Evolutionary conservation across 1,139 yeast genomes (phyloP), one percentile per base, ranked within the genome.

Genomic region (Suhomyces chickasaworum): DNA sequence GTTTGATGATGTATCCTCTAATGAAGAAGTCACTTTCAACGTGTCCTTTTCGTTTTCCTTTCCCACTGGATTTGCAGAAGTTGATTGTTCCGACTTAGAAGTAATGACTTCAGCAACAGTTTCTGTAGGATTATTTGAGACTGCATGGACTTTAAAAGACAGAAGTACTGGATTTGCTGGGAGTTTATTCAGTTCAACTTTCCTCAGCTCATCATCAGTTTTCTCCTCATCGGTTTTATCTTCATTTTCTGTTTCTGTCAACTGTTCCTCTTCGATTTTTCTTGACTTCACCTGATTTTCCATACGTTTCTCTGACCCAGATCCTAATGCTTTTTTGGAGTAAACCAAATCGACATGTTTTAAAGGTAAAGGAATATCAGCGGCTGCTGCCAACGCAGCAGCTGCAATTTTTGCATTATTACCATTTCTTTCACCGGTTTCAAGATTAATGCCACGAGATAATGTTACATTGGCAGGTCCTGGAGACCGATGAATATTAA

Each of bases 371-470:
- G 88, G 88, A 6, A 78, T 75, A 40, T 81, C 86, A 6, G 87
- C 87, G 1, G 88, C 89, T 0, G 84, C 87, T 1, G 88, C 87
- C 42, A 83, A 68, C 0, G 88, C 88, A 8, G 87, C 88, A 2
- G 88, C 88, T 0, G 88, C 89, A 21, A 83, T 81, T 49, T 75
- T 73, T 1, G 85, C 86, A 56, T 81, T 81, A 49, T 69, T 65
- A 30, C 59, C 67, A 47, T 66, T 69, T 42, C 76, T 49, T 50
- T 66, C 68, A 2, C 74, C 72, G 5, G 68, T 64, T 39, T 65
- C 70, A 35, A 64, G 57, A 53, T 69, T 70, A 22, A 69, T 70
- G 0, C 78, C 78, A 31, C 75, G 56, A 0, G 80, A 74, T 15
- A 78, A 55, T 0, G 77, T 74, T 12, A 80, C 79, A 17, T 72